Evolutionary conservation across 495 filamentous ascomycete genomes (phyloP).

Genomic region (Aeminium ludgeri): DNA sequence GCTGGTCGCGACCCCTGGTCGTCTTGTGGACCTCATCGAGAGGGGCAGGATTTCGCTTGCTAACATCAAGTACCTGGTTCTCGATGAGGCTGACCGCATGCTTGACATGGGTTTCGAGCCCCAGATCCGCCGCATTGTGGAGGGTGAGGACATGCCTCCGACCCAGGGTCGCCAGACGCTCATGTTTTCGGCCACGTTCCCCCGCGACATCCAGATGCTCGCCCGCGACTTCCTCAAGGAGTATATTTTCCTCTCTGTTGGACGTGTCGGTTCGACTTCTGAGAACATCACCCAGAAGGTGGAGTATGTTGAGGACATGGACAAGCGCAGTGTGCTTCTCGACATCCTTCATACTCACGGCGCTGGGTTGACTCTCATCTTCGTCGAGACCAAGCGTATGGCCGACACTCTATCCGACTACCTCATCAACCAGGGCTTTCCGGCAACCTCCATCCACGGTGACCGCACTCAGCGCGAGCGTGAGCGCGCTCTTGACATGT

Average conservation of each 20-base stretch:
- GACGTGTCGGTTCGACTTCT: constrained; percentile 97
- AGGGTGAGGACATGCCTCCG: constrained; percentile 90
- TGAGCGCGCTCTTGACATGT: constrained; percentile 89
- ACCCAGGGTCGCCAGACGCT: constrained; percentile 82
- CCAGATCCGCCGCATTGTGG: constrained; percentile 94
- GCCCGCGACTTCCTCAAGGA: constrained; percentile 96
- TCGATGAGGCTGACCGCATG: constrained; percentile 99
- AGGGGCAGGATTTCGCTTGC: constrained; percentile 89
- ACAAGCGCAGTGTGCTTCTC: constrained; percentile 94
- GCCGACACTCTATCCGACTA: constrained; percentile 94
- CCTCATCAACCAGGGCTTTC: constrained; percentile 93
- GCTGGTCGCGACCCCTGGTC: constrained; percentile 89
- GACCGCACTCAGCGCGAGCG: constrained; percentile 97
- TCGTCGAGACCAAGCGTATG: constrained; percentile 99
- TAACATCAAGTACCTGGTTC: constrained; percentile 98
- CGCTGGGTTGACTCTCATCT: constrained; percentile 83
- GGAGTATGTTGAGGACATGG: constrained; percentile 89
- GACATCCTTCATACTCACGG: constrained; percentile 95
- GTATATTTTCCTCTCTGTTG: constrained; percentile 95
- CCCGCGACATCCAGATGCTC: constrained; percentile 96
- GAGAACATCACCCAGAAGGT: constrained; percentile 99
- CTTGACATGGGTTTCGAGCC: constrained; percentile 99
- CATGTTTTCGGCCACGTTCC: constrained; percentile 99
- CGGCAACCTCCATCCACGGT: constrained; percentile 92
- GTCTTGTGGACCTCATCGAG: constrained; percentile 94